Evolutionary conservation across 805 yeast species (phyloP).

Genomic region (Ogataea corticis): DNA sequence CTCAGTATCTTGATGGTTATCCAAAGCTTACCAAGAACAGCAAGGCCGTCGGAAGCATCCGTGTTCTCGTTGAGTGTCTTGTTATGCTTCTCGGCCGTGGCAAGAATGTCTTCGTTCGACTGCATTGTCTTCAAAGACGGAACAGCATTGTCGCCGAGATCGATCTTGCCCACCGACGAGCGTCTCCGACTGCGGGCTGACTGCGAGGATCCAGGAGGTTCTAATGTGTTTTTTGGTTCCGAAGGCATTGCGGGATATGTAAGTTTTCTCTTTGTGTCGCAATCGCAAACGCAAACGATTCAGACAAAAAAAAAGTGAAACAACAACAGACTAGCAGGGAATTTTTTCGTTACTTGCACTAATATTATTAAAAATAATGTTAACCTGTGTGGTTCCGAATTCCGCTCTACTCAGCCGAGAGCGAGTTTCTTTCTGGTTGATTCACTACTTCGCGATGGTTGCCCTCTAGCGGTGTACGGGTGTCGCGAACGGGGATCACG

Average conservation of each 20-base stretch:
- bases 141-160: slow-evolving; percentile 70
- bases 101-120: slow-evolving; percentile 44
- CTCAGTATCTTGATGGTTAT: slow-evolving; percentile 58
- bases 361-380: too few species aligned
- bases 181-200: slow-evolving; percentile 24
- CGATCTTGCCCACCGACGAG: slow-evolving; percentile 74
- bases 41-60: slow-evolving; percentile 45
- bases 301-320: too few species aligned
- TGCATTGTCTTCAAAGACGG: slow-evolving; percentile 69
- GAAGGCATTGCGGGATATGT: not conserved
- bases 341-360: too few species aligned
- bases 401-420: too few species aligned
- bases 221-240: not conserved
- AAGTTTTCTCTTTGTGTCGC: too few species aligned
- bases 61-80: slow-evolving; percentile 28
- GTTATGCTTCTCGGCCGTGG: slow-evolving; percentile 37
- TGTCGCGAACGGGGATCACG: not conserved
- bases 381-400: too few species aligned
- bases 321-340: too few species aligned
- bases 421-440: too few species aligned
- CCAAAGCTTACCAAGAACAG: slow-evolving; percentile 55
- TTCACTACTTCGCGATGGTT: not conserved
- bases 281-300: too few species aligned
- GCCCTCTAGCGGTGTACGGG: not conserved
- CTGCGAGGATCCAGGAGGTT: slow-evolving; percentile 4